A percentile compares a stretch with the other conserved stretches of the same genome.
Conservation (phyloP, 257 asterid genomes). For the Nicotiana undulata region DNA sequence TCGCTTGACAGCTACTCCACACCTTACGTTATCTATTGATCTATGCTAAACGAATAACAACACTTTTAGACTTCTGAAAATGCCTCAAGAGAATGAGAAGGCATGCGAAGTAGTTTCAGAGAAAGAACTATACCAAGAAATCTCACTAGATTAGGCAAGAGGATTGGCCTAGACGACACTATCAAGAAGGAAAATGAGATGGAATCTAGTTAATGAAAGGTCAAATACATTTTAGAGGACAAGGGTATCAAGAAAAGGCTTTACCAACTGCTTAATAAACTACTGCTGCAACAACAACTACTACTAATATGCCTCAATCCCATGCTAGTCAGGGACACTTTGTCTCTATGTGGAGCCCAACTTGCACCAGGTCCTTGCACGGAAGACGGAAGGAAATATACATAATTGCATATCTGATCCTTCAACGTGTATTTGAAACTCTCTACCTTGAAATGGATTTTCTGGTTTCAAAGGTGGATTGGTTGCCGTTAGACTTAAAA, state of each 20-base stretch:
- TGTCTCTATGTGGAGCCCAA: background rate
- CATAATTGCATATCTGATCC: background rate
- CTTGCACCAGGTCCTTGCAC: background rate
- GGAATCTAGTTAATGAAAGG: background rate
- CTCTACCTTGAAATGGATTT: background rate
- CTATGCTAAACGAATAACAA: background rate
- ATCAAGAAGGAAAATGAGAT: background rate
- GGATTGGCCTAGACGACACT: background rate
- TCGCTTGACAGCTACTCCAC: background rate
- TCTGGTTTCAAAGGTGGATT: background rate
- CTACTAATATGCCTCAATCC: background rate
- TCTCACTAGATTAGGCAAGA: background rate
- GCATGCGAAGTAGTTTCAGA: background rate
- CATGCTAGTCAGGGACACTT: background rate
- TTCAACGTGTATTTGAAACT: background rate
- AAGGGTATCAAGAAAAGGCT: background rate
- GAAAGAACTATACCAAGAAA: background rate
- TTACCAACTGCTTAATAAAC: background rate
- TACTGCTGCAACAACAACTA: background rate
- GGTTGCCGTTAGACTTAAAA: background rate
- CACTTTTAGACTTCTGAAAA: background rate
- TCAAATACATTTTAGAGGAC: background rate
- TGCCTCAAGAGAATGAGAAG: background rate
- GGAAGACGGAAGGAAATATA: background rate
- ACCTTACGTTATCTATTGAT: background rate